A percentile compares a stretch with the other conserved stretches of the same genome.
Evolutionary conservation across 768 basidiomycete species (phyloP).

Genomic region (Multifurca ochricompacta): DNA sequence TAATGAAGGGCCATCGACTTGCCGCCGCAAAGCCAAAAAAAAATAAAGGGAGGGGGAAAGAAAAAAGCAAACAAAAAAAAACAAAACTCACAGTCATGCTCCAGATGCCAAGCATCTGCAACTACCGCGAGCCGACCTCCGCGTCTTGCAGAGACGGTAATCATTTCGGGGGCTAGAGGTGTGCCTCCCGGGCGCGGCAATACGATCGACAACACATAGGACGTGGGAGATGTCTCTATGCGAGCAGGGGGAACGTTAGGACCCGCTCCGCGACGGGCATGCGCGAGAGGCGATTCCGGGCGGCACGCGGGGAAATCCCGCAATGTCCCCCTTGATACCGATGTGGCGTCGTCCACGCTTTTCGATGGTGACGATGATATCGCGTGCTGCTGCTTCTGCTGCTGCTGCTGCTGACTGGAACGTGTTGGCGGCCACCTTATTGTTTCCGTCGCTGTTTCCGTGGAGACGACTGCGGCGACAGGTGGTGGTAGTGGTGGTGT

Average conservation of each 20-base stretch:
- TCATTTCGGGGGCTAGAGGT: constrained; percentile 10
- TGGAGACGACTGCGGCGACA: neutral
- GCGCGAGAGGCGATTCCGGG: constrained; percentile 13
- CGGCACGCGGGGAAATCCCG: neutral
- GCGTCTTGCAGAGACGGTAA: constrained; percentile 9
- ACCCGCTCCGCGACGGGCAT: neutral
- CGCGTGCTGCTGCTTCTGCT: too few relatives aligned
- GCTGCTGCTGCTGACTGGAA: too few relatives aligned
- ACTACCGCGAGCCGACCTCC: constrained; percentile 9
- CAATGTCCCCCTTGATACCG: neutral
- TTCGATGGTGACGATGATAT: too few relatives aligned
- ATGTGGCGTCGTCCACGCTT: too few relatives aligned
- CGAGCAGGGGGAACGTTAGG: neutral
- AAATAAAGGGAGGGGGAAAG: too few relatives aligned
- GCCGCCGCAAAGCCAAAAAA: neutral
- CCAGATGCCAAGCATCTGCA: constrained; percentile 17
- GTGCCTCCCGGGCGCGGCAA: constrained; percentile 13
- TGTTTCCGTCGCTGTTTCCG: neutral
- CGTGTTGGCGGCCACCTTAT: too few relatives aligned
- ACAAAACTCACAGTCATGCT: constrained; percentile 7
- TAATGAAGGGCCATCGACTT: too few relatives aligned
- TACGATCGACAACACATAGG: constrained; percentile 1
- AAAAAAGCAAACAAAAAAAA: too few relatives aligned
- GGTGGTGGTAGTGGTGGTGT: too few relatives aligned
- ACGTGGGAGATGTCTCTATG: neutral